Evolutionary conservation across 495 filamentous ascomycete genomes (phyloP).

Genomic region (Friedmanniomyces simplex): DNA sequence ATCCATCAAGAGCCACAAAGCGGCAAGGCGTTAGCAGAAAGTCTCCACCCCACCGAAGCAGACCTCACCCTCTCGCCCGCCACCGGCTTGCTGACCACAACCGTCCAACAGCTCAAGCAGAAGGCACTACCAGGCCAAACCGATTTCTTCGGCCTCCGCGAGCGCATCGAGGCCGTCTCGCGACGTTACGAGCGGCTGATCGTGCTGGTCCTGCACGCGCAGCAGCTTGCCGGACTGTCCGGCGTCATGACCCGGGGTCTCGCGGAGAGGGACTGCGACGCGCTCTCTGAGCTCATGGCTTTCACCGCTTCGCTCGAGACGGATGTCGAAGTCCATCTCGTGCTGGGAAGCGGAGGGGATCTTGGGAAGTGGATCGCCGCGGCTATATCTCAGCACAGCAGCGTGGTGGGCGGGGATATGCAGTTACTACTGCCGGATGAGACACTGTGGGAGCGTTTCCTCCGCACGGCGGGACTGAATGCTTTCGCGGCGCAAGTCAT

Average conservation of each 20-base stretch:
- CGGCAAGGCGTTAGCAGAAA: not conserved
- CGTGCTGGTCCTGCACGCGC: slow-evolving; percentile 43
- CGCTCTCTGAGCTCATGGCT: slow-evolving; percentile 44
- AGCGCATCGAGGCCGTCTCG: slow-evolving; percentile 47
- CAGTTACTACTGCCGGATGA: slow-evolving; percentile 34
- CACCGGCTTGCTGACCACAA: slow-evolving; percentile 60
- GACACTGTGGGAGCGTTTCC: slow-evolving; percentile 57
- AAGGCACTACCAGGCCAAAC: slow-evolving; percentile 52
- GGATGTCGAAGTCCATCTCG: slow-evolving; percentile 40
- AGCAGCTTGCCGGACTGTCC: not conserved
- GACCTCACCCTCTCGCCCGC: slow-evolving; percentile 65
- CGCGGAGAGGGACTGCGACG: slow-evolving; percentile 39
- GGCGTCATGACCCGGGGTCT: slow-evolving; percentile 8
- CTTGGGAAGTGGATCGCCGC: slow-evolving; percentile 49
- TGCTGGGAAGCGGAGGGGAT: slow-evolving; percentile 47
- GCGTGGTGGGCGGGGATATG: not conserved
- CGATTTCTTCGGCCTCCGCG: slow-evolving; percentile 39
- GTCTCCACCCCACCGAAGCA: slow-evolving; percentile 43
- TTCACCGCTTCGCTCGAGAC: slow-evolving; percentile 38
- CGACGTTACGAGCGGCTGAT: slow-evolving; percentile 57
- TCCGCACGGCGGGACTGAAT: slow-evolving; percentile 66
- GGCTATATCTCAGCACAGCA: slow-evolving; percentile 35
- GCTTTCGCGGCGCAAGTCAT: slow-evolving; percentile 68
- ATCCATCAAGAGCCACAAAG: slow-evolving; percentile 11
- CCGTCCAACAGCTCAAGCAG: slow-evolving; percentile 65